Evolutionary conservation across 1,284 basidiomycete genomes (phyloP), one percentile per base, ranked within the genome.

Genomic region (Dichomitus squalens): DNA sequence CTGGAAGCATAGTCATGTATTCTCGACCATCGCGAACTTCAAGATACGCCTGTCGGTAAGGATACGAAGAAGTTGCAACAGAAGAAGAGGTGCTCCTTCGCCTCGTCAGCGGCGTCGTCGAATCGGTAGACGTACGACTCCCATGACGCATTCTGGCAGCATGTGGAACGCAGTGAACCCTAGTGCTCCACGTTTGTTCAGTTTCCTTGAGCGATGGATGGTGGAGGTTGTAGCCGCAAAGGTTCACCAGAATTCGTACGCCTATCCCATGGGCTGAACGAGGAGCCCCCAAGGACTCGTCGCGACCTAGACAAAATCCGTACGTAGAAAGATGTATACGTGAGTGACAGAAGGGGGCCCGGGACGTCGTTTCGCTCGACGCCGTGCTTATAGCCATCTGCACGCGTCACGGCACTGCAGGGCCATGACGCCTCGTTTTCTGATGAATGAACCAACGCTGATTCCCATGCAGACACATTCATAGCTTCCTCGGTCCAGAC

Each of bases 1-100:
- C 69, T 35, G 70, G 70, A n/a, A 72, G 53, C 41, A 72, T 66
- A 18, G 60, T 68, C 46, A 68, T 57, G 59, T 63, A 68, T 52
- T 64, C 63, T 25, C 60, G 60, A 40, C 58, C 69, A 59, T 68
- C 51, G 31, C 61, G 61, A 20, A 59, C 44, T 34, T 68, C 61
- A 38, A 65, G 55, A 9, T 63, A 55, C 25, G 64, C 64, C 31
- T 66, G 66, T n/a, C 65, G 61, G 40, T 59, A 57, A 14, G 64
- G 63, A 53, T 66, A 67, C 25, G 64, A 58, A 6, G 55, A 50
- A 16, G 38, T 41, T 16, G 51, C 36, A 21, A 49, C 46, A n/a
- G 52, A 31, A 29, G 52, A 29, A 38, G 57, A 14, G 35, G 49
- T 41, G 60, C 60, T 62, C 21, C 49, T 44, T 27, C 60, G 60